A percentile compares a stretch with the other conserved stretches of the same genome.
Evolutionary conservation across 768 basidiomycete genomes (phyloP).

Genomic region (Trametes villosa): DNA sequence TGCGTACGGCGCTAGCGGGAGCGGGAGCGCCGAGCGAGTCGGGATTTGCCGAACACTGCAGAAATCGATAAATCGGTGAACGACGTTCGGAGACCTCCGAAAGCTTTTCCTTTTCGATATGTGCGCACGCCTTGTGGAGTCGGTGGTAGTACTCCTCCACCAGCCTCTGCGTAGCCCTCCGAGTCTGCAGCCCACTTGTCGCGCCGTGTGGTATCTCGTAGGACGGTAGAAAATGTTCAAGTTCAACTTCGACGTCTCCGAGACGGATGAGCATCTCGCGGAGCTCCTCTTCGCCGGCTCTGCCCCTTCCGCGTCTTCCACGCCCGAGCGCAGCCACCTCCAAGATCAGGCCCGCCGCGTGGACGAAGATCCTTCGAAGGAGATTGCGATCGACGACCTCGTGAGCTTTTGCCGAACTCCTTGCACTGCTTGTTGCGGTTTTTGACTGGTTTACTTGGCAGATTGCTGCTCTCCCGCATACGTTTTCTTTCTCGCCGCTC

Average conservation of each 20-base stretch:
- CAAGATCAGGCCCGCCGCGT: neutral
- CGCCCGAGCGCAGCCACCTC: neutral
- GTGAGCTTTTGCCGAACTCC: neutral
- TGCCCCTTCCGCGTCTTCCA: neutral
- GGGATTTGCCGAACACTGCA: no score
- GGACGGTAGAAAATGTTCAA: slow-evolving; percentile 58
- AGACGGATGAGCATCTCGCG: slow-evolving; percentile 39
- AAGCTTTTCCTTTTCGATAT: no score
- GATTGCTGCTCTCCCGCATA: slow-evolving; percentile 69
- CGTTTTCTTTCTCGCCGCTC: slow-evolving; percentile 83
- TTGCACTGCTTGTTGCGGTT: neutral
- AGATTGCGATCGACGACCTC: slow-evolving; percentile 31
- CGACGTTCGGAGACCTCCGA: no score
- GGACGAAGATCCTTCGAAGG: slow-evolving; percentile 28
- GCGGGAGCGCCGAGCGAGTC: no score
- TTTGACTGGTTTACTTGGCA: slow-evolving; percentile 39
- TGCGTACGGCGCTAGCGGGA: no score
- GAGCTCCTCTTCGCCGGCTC: neutral
- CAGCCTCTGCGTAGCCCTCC: no score
- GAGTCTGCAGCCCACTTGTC: neutral
- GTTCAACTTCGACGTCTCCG: slow-evolving; percentile 69
- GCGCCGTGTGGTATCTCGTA: no score
- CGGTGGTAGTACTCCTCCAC: no score
- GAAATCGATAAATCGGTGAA: no score
- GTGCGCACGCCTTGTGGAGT: no score